These are phyloP conservation scores for Geotrichum australiense DNA, from an alignment of 1,139 yeast genomes.

Conservation along the genomic window DNA sequence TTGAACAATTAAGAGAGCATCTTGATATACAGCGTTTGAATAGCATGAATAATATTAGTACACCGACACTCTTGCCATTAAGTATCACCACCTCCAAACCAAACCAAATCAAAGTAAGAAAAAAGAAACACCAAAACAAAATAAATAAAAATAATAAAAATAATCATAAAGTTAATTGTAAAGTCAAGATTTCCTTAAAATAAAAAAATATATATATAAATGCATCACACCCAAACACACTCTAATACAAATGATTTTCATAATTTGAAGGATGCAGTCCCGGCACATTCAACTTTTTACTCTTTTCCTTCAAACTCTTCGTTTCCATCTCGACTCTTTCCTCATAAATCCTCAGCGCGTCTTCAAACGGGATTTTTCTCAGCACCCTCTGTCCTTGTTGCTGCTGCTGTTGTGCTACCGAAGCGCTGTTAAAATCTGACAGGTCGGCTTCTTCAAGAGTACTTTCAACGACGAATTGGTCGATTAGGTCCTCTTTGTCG, in stretches of 20 bases:
- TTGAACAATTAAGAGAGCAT: too few relatives aligned
- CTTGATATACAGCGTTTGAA: too few relatives aligned
- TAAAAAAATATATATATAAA: too few relatives aligned
- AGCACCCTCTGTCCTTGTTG: constrained; percentile 6
- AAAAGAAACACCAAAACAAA: too few relatives aligned
- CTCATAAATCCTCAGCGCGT: constrained; percentile 14
- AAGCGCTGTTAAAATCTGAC: background rate
- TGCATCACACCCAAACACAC: too few relatives aligned
- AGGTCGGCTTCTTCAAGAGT: constrained; percentile 13
- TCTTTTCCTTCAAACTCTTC: constrained; percentile 9
- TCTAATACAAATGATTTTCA: constrained; percentile 15
- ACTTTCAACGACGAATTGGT: constrained; percentile 11
- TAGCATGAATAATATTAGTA: too few relatives aligned
- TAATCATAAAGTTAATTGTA: too few relatives aligned
- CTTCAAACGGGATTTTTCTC: constrained; percentile 16
- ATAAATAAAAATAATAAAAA: too few relatives aligned
- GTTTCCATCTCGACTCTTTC: constrained; percentile 4
- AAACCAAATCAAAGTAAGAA: too few relatives aligned
- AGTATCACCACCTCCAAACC: too few relatives aligned
- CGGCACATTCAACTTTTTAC: constrained; percentile 9
- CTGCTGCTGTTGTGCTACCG: background rate
- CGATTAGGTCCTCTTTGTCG: constrained; percentile 61
- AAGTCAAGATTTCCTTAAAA: too few relatives aligned
- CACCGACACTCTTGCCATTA: too few relatives aligned
- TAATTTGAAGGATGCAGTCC: constrained; percentile 10